Percentiles rank a stretch among this genome's conserved stretches.
These are phyloP conservation scores for Kwoniella sp. DNA, from an alignment of 768 basidiomycete genomes.

Conservation along the genomic window DNA sequence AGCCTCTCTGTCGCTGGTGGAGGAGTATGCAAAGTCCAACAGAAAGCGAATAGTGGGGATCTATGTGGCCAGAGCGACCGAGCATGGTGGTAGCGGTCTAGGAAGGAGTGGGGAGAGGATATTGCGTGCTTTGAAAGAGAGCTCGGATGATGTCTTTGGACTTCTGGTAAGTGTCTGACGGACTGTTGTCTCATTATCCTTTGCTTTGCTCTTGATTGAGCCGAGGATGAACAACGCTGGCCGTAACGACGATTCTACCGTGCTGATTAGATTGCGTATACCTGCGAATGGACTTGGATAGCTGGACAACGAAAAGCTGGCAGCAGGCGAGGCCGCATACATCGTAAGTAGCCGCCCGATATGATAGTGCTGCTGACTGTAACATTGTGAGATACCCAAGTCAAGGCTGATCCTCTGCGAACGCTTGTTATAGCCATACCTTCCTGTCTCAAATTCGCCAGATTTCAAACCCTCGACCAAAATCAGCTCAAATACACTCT, in stretches of 20 bases:
- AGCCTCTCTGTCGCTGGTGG: conserved; percentile 27
- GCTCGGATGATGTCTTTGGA: conserved; percentile 23
- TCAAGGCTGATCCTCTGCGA: too few species aligned
- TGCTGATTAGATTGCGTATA: too few species aligned
- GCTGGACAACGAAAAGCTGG: conserved; percentile 24
- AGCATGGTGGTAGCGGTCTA: background rate
- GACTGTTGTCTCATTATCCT: too few species aligned
- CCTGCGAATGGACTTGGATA: too few species aligned
- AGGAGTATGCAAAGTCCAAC: conserved; percentile 24
- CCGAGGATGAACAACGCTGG: too few species aligned
- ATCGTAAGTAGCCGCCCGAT: conserved; percentile 18
- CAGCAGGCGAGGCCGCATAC: conserved; percentile 24
- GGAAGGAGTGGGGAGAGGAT: conserved; percentile 19
- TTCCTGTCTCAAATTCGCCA: conserved; percentile 9
- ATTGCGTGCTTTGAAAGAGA: conserved; percentile 20
- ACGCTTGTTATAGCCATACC: conserved; percentile 8
- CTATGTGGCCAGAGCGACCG: conserved; percentile 25
- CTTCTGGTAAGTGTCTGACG: conserved; percentile 26
- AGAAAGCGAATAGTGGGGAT: conserved; percentile 34
- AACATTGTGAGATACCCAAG: too few species aligned
- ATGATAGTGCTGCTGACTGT: background rate
- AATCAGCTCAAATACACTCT: background rate
- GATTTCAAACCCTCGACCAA: conserved; percentile 11
- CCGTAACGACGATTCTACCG: too few species aligned
- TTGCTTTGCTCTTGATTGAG: too few species aligned